phyloP scores from a whole-genome alignment of 2,329 filamentous ascomycete genomes.

The Onygenales sp. region DNA sequence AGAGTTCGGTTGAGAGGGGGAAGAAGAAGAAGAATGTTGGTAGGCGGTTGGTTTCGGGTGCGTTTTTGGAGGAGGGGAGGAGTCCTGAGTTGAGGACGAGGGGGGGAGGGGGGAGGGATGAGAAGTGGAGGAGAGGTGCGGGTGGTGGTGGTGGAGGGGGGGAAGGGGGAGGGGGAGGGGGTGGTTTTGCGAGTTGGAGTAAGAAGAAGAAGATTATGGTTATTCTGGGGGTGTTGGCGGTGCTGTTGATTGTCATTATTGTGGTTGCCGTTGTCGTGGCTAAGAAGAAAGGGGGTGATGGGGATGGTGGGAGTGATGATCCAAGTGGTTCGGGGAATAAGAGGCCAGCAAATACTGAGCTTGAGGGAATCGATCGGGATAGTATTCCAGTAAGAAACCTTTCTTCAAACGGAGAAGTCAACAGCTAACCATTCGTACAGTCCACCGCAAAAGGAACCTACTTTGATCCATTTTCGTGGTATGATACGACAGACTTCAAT shows the following conservation, averaged over 20 bases:
- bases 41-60: constrained; percentile 59
- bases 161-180: constrained; percentile 29
- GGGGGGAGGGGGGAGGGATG: constrained; percentile 40
- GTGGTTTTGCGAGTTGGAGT: constrained; percentile 28
- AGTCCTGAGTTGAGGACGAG: constrained; percentile 42
- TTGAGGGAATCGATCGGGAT: constrained; percentile 45
- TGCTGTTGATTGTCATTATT: constrained; percentile 58
- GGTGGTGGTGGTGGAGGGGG: constrained; percentile 23
- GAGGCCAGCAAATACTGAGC: constrained; percentile 32
- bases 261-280: constrained; percentile 57
- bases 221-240: constrained; percentile 42
- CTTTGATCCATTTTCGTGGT: constrained; percentile 86
- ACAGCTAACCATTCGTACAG: constrained; percentile 12
- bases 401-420: constrained; percentile 7
- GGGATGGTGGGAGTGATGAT: constrained; percentile 15
- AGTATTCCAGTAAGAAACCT: constrained; percentile 45
- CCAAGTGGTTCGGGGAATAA: constrained; percentile 17
- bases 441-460: constrained; percentile 61
- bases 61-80: constrained; percentile 57
- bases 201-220: constrained; percentile 43
- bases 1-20: constrained; percentile 13
- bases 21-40: constrained; percentile 28
- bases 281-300: constrained; percentile 41
- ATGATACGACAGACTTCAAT: constrained; percentile 84
- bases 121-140: constrained; percentile 42